Evolutionary conservation across 2,329 filamentous ascomycete species (phyloP).

Genomic region (Colletotrichum orbiculare): DNA sequence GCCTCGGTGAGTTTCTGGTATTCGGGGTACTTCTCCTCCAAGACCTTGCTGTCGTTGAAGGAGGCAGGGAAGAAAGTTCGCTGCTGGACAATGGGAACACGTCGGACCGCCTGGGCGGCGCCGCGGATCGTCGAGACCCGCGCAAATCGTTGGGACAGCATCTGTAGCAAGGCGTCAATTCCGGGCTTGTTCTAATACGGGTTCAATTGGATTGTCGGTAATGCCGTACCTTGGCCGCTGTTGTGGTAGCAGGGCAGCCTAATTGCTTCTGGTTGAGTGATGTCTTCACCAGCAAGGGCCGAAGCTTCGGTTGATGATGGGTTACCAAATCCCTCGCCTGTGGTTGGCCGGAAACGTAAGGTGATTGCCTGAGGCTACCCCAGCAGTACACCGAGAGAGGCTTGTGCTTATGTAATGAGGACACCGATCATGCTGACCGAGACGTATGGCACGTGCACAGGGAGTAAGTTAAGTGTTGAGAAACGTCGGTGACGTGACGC

Average conservation of each 20-base stretch:
- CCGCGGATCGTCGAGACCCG: conserved; percentile 59
- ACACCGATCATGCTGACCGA: no score
- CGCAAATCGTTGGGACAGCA: conserved; percentile 70
- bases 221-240: conserved; percentile 47
- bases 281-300: conserved; percentile 39
- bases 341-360: conserved; percentile 24
- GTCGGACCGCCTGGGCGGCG: conserved; percentile 57
- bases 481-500: no score
- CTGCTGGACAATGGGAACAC: conserved; percentile 65
- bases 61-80: conserved; percentile 66
- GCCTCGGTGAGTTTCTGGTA: conserved; percentile 62
- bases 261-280: conserved; percentile 38
- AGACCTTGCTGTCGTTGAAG: conserved; percentile 56
- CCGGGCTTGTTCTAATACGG: not conserved
- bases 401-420: not conserved
- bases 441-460: no score
- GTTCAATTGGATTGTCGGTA: conserved; percentile 2
- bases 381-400: not conserved
- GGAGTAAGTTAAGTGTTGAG: no score
- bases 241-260: conserved; percentile 48
- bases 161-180: conserved; percentile 51
- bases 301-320: conserved; percentile 39
- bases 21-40: conserved; percentile 65
- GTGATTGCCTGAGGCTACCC: conserved; percentile 49
- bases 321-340: conserved; percentile 37